These are phyloP conservation scores for Boechera retrofracta DNA, from an alignment of 345 rosid species.

Conservation along the genomic window DNA sequence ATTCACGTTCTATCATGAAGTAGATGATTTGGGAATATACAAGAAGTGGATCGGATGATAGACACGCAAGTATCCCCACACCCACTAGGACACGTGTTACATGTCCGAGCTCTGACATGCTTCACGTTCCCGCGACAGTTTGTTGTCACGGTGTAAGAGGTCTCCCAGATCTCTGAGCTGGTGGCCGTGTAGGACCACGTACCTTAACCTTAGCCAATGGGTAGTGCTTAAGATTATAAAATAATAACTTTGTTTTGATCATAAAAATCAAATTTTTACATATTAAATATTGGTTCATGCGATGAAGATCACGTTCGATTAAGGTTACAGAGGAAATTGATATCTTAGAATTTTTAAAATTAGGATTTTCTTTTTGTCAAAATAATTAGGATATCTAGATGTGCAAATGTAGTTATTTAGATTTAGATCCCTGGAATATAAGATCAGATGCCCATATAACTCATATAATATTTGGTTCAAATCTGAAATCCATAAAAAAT, in stretches of 20 bases:
- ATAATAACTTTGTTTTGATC: background rate
- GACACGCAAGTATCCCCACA: conserved; percentile 32
- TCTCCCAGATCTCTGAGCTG: conserved; percentile 27
- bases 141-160: conserved; percentile 21
- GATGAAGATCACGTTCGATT: conserved; percentile 15
- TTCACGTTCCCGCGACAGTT: conserved; percentile 41
- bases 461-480: background rate
- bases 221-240: background rate
- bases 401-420: background rate
- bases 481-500: background rate
- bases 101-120: conserved; percentile 42
- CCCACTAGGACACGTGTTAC: conserved; percentile 43
- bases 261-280: background rate
- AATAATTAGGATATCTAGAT: background rate
- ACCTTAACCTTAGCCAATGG: conserved; percentile 27
- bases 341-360: background rate
- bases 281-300: conserved; percentile 9
- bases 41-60: conserved; percentile 1
- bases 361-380: too few relatives aligned
- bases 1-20: conserved; percentile 8
- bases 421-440: background rate
- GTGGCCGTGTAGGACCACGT: conserved; percentile 29
- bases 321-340: background rate
- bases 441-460: background rate
- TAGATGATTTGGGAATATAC: conserved; percentile 8